phyloP scores from a whole-genome alignment of 805 yeast species.

The Yamadazyma sp. region DNA sequence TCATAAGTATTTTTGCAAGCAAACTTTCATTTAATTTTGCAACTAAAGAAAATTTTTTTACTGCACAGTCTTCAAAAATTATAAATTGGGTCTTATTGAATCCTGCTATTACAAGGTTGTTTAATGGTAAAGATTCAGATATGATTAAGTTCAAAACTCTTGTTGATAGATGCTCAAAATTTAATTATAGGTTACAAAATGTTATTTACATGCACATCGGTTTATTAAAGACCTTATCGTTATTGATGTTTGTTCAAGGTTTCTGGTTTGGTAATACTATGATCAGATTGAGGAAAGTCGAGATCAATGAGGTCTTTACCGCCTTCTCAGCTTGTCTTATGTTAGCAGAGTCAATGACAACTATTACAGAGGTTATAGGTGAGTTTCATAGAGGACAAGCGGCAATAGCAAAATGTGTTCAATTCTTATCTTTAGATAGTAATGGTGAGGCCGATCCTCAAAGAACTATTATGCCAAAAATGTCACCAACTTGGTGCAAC shows the following conservation, averaged over 20 bases:
- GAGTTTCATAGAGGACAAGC: constrained; percentile 69
- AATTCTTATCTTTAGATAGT: constrained; percentile 4
- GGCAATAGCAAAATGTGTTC: constrained; percentile 50
- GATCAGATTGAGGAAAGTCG: constrained; percentile 48
- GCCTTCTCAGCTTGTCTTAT: constrained; percentile 80
- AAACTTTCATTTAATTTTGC: constrained; percentile 48
- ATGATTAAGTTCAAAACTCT: constrained; percentile 36
- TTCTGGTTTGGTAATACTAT: constrained; percentile 85
- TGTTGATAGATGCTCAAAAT: constrained; percentile 31
- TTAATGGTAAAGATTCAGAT: constrained; percentile 58
- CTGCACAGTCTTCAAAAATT: constrained; percentile 55
- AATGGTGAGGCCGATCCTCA: not conserved
- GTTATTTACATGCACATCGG: constrained; percentile 56
- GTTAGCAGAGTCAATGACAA: constrained; percentile 60
- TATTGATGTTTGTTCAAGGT: constrained; percentile 83
- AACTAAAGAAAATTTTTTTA: constrained; percentile 51
- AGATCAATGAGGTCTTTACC: constrained; percentile 67
- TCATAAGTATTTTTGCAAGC: constrained; percentile 50
- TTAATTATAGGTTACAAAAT: constrained; percentile 43
- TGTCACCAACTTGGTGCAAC: constrained; percentile 15
- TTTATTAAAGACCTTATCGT: constrained; percentile 50
- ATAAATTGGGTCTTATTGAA: constrained; percentile 70
- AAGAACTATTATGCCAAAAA: not conserved
- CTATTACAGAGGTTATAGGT: constrained; percentile 55
- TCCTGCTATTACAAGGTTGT: constrained; percentile 57